Evolutionary conservation across 768 basidiomycete species (phyloP).

Genomic region (Pleurotus eryngii): DNA sequence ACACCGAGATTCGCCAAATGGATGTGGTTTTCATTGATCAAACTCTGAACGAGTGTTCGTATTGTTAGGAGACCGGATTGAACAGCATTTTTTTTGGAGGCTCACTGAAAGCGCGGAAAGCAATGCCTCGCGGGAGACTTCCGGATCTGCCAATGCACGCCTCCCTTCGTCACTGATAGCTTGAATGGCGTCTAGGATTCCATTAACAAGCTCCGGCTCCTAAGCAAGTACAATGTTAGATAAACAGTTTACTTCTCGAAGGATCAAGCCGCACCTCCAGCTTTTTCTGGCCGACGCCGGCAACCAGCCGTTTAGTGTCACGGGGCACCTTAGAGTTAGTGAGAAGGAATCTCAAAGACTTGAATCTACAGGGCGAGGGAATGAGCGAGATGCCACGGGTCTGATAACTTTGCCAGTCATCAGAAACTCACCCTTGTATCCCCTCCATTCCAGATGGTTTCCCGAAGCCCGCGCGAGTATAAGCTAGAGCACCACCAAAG

Average conservation of each 20-base stretch:
- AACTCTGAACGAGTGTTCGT: constrained; percentile 40
- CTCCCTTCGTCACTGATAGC: constrained; percentile 81
- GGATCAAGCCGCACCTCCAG: constrained; percentile 37
- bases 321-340: constrained; percentile 92
- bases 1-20: constrained; percentile 85
- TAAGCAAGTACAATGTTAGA: constrained; percentile 22
- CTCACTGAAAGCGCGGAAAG: constrained; percentile 69
- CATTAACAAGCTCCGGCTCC: constrained; percentile 85
- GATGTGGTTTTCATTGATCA: constrained; percentile 88
- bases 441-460: constrained; percentile 80
- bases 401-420: constrained; percentile 7
- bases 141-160: constrained; percentile 67
- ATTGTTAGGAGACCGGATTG: constrained; percentile 7
- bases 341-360: constrained; percentile 83
- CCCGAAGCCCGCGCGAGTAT: constrained; percentile 77
- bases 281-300: constrained; percentile 78
- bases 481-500: constrained; percentile 89
- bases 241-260: background rate
- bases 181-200: constrained; percentile 79
- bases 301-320: constrained; percentile 93
- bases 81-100: constrained; percentile 13
- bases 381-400: background rate
- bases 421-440: constrained; percentile 72
- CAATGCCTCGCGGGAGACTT: constrained; percentile 62
- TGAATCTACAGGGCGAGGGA: constrained; percentile 58